A percentile compares a stretch with the other conserved stretches of the same genome.
Conservation (phyloP, 176 grass and related monocot species). For the Triticum turgidum region DNA sequence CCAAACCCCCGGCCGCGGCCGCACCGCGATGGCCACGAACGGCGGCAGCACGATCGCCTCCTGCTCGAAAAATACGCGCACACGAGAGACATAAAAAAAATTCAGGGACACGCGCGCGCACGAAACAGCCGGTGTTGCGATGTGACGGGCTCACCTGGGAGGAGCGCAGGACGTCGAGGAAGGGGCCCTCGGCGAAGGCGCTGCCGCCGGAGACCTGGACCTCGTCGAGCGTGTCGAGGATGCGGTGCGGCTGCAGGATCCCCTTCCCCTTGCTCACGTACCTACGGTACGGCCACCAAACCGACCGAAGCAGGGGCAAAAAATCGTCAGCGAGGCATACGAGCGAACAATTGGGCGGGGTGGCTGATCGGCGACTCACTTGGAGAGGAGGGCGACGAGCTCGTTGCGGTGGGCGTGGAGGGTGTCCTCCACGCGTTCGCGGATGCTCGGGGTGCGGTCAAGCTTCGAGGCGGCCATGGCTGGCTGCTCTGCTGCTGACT, state of each 20-base stretch:
- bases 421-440: conserved; percentile 90
- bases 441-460: conserved; percentile 56
- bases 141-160: conserved; percentile 55
- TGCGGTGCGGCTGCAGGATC: conserved; percentile 93
- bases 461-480: conserved; percentile 71
- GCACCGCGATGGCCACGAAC: conserved; percentile 95
- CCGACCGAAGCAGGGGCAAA: background rate
- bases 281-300: conserved; percentile 29
- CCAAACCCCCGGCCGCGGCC: conserved; percentile 92
- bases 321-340: background rate
- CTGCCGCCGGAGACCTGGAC: conserved; percentile 48
- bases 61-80: conserved; percentile 30
- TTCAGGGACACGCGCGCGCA: background rate
- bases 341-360: background rate
- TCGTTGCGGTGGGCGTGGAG: conserved; percentile 88
- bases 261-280: conserved; percentile 90
- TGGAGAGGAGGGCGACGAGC: conserved; percentile 87
- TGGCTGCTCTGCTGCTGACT: background rate
- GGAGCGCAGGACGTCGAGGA: conserved; percentile 84
- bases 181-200: conserved; percentile 72
- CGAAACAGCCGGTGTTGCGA: background rate
- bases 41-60: conserved; percentile 95
- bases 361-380: conserved; percentile 24
- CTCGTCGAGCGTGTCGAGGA: conserved; percentile 75
- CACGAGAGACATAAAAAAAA: background rate